Base-by-base conservation (phyloP, 1,139 yeast genomes). In the Hemisphaericaspora xylofermentans region DNA sequence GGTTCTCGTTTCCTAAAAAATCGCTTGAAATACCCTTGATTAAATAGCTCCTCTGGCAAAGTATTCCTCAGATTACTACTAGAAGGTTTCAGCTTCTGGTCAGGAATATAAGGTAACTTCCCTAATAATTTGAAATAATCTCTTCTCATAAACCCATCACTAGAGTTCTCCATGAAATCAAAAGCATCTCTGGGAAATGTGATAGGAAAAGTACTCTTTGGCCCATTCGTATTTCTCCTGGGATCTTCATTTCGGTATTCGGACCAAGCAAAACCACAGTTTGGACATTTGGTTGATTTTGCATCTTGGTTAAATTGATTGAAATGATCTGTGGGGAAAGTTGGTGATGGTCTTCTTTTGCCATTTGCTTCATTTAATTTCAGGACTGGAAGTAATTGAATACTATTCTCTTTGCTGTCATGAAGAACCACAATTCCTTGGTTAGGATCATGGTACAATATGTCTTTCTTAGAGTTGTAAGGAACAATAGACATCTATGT, bases 11-110 rank as follows among this genome's bases (percentile, higher is more conserved):
- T 66, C 29, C 68, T 71, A 62, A 88, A 88, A 56, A 88, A 88
- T 41, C 83, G 74, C 26, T 71, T 66, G 52, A 83, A 85, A 57
- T 86, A 86, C 2, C 93, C 93, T 46, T 84, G 91, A 36, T 84
- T 82, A 54, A 86, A 84, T 4, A 72, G 55, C 15, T 65, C 67
- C 17, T 56, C 55, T 0, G 78, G 78, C 3, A 71, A 54, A 13
- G 40, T 25, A 25, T 16, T 27, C 5, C 30, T 38, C 12, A 13
- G 34, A 21, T 24, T 24, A n/a, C n/a, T 14, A 32, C 4, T 21
- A 21, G 12, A 6, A 7, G 9, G 33, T 16, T 22, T 29, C 14
- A 13, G 13, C 13, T 29, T 21, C 10, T 19, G 10, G 10, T 29
- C 25, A 51, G 46, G 50, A 2, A 63, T 36, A 12, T 47, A 48